Evolutionary conservation across 257 asterid species (phyloP).

Genomic region (Solanum corneliomulleri): DNA sequence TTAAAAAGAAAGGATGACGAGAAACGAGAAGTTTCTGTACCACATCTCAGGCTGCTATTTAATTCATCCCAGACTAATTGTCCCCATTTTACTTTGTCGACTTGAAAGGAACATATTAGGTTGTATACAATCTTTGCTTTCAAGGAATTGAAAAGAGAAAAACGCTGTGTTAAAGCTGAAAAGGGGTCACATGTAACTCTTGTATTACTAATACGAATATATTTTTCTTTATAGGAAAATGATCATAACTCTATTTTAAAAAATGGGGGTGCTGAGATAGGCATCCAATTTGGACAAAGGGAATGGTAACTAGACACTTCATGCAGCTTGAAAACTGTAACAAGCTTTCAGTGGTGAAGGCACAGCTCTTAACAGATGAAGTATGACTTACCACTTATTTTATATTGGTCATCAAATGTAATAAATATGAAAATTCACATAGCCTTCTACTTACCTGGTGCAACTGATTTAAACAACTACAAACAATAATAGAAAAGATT

Average conservation of each 20-base stretch:
- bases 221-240: neutral
- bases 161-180: neutral
- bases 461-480: neutral
- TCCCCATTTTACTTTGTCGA: constrained; percentile 1
- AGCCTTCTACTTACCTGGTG: neutral
- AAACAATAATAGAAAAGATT: constrained; percentile 2
- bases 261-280: neutral
- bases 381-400: neutral
- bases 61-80: neutral
- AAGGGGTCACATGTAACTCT: neutral
- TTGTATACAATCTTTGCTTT: constrained; percentile 36
- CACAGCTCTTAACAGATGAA: neutral
- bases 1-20: neutral
- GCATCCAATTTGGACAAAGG: neutral
- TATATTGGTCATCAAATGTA: neutral
- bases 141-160: neutral
- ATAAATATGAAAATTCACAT: neutral
- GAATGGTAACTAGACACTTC: neutral
- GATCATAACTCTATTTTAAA: constrained; percentile 4
- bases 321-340: neutral
- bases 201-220: neutral
- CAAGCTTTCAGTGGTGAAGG: constrained; percentile 1
- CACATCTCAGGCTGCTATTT: neutral
- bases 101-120: constrained; percentile 24
- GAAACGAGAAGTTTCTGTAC: neutral